Conservation (phyloP, 1,284 basidiomycete species). For the Fomitopsis schrenkii region DNA sequence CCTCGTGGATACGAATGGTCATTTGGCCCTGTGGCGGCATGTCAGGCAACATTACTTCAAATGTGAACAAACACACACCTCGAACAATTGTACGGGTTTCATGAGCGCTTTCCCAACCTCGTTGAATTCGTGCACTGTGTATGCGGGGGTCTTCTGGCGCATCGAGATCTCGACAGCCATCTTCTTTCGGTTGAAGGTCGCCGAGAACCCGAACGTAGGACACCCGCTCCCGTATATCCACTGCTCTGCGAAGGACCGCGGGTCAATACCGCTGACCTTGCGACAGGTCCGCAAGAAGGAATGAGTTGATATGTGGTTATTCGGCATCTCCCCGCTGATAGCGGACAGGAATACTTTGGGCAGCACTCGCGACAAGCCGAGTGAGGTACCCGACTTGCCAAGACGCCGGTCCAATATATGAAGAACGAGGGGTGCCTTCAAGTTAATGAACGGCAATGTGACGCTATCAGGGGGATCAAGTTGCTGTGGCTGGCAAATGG, state of each 20-base stretch:
- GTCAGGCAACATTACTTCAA: background rate
- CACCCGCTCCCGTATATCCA: constrained; percentile 99
- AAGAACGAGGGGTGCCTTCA: constrained; percentile 93
- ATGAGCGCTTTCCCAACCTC: constrained; percentile 64
- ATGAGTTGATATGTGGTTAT: constrained; percentile 86
- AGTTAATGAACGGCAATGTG: constrained; percentile 83
- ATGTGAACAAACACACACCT: constrained; percentile 41
- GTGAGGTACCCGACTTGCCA: constrained; percentile 92
- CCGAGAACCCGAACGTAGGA: constrained; percentile 86
- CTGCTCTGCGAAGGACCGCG: constrained; percentile 90
- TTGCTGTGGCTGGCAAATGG: constrained; percentile 88
- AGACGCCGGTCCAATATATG: constrained; percentile 94
- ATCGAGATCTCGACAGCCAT: constrained; percentile 97
- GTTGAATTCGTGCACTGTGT: constrained; percentile 61
- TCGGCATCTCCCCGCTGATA: constrained; percentile 85
- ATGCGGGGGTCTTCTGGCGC: constrained; percentile 83
- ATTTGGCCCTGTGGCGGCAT: constrained; percentile 73
- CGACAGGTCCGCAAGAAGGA: constrained; percentile 90
- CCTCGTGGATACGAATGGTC: constrained; percentile 98
- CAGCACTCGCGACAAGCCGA: constrained; percentile 91
- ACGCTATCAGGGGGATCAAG: constrained; percentile 80
- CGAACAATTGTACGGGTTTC: constrained; percentile 86
- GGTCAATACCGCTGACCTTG: constrained; percentile 90
- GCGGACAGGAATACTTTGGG: constrained; percentile 95
- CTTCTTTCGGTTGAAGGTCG: constrained; percentile 96